Evolutionary conservation across 2,329 filamentous ascomycete genomes (phyloP), one percentile per base, ranked within the genome.

Genomic region (Alternaria sp.): DNA sequence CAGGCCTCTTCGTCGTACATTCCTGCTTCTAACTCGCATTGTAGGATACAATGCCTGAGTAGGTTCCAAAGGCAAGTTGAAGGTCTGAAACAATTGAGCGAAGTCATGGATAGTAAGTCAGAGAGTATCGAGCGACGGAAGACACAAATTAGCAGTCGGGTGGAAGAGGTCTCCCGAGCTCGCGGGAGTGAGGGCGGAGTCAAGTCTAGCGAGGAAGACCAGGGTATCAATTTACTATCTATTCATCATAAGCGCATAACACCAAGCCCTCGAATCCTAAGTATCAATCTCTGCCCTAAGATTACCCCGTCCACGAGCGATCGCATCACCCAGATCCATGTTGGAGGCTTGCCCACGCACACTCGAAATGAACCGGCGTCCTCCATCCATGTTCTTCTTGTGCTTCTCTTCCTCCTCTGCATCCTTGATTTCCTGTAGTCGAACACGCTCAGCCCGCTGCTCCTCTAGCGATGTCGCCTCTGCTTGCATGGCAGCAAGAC

Each of bases 401-500:
- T 67, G 71, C 51, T 65, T 72, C 26, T 65, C 72, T 36, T 75
- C 74, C 49, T 78, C 76, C n/a, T 72, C 74, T 8, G 75, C 76
- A 50, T 78, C 77, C 54, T 77, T 71, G 4, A 68, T 69, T 15
- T 74, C 74, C n/a, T 71, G 71, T 45, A 68, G 66, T 15, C 74
- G 70, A 2, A 79, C 76, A 19, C 77, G 75, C 62, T 79, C 74
- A 11, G 65, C 67, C 2, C 77, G 77, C 61, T 78, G 69, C 55
- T 72, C 64, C 64, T 79, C 77, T 0, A 79, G 67, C 6, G 73
- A 74, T 7, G 70, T 65, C 1, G 77, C 77, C 44, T 75, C 74
- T 15, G 72, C 73, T 59, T 78, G 77, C 77, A 79, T 79, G 11
- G 68, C 65, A 12, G 77, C 76, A 8, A 79, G 70, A 26, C 71